Evolutionary conservation across 2,329 filamentous ascomycete species (phyloP), one percentile per base, ranked within the genome.

Genomic region (Fusarium lyarnte): DNA sequence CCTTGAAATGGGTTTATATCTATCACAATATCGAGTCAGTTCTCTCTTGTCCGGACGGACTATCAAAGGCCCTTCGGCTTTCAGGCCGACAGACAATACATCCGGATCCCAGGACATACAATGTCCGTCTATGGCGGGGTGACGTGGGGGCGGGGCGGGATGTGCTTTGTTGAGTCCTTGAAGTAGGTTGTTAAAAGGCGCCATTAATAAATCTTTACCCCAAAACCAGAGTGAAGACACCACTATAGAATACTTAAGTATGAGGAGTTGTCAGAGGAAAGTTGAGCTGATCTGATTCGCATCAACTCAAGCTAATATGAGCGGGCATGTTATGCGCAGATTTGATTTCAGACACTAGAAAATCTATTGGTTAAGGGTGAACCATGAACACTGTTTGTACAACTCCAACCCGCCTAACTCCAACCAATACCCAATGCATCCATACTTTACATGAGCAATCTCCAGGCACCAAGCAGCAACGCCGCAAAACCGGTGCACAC

Each of bases 401-500:
- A 58, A 52, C 42, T 58, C 29, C 42, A 23, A 42, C 12, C 42
- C 42, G 17, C 43, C 49, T 16, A 36, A 35, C 52, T 62, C 39
- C 52, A 29, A 31, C 12, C n/a, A 52, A 14, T 17, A 42, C 25
- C n/a, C 29, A 46, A 43, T 35, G 27, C 27, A 35, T 31, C 31
- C 36, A 39, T 14, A 10, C 10, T 59, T 78, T 75, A 92, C 90
- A 92, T 92, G 76, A 92, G 85, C 80, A 92, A 80, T 75, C 90
- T 86, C 90, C 90, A 92, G 72, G 90, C 90, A 90, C 90, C 90
- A 74, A 92, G 84, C 79, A 92, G 79, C 78, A 92, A 81, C 23
- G 90, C 90, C 4, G 90, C 90, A 62, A 91, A 91, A 79, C 90
- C 90, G 2, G 89, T 91, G 77, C 88, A 89, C 42, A 93, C 94